Evolutionary conservation across 306 rosid genomes (phyloP), one percentile per base, ranked within the genome.

Genomic region (Trichosanthes cucumerina): DNA sequence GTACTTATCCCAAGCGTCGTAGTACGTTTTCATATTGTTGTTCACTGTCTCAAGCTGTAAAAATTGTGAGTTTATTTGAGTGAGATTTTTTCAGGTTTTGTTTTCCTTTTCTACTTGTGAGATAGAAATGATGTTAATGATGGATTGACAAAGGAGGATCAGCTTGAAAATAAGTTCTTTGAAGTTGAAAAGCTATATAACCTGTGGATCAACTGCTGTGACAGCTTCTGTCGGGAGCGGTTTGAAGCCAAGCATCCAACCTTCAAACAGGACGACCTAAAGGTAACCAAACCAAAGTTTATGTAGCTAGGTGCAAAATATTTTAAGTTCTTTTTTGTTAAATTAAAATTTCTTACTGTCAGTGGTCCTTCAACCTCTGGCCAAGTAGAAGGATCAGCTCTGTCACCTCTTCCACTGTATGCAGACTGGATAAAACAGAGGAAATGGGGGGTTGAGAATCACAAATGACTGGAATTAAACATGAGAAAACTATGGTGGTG

Each of bases 211-310:
- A 79, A 92, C 88, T 0, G 76, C 86, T 82, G 83, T 88, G 56
- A 92, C 97, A 58, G 62, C 84, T 80, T 95, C 97, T 47, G 75
- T 50, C 2, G 97, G 93, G 84, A 87, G 79, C 31, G 98, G 93
- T 83, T 86, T 89, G 90, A 92, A 95, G 63, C 99, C 99, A 78
- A 95, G 98, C 98, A 92, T 95, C 99, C 97, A 95, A 62, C 98
- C 99, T 88, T 95, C 99, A 56, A 92, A 90, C 78, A 95, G 80
- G 86, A 95, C 86, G 75, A 60, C 97, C 99, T 95, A 82, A 31
- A 85, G 52, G 63, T 78, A 36, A 79, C 81, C 64, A 66, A 53
- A 66, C 24, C 44, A 59, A 66, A 23, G 43, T 79, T 49, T 15
- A 38, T 9, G 28, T 8, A 52, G 52, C 44, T 47, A 73, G 23